A percentile compares a stretch with the other conserved stretches of the same genome.
phyloP scores from a whole-genome alignment of 108 stramenopile species.

The Licmophora abbreviata region DNA sequence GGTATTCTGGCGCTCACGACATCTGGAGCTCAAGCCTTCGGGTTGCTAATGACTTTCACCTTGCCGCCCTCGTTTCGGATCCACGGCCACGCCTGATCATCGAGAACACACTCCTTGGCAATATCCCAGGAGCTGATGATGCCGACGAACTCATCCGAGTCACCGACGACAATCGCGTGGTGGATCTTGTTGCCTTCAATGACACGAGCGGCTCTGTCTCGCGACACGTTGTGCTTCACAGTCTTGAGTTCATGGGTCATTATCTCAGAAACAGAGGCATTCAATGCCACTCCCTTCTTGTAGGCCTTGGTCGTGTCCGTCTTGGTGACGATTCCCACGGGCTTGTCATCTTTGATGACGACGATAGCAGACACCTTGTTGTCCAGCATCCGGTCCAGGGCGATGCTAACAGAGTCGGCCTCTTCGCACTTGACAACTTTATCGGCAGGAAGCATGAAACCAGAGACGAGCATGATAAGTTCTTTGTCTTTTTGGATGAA shows the following conservation, averaged over 20 bases:
- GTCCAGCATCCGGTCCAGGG: conserved; percentile 29
- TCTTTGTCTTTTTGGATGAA: too few relatives aligned
- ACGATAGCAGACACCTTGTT: conserved; percentile 36
- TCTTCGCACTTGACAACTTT: conserved; percentile 35
- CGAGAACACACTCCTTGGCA: conserved; percentile 42
- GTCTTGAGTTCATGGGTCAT: conserved; percentile 22
- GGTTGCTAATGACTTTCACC: too few relatives aligned
- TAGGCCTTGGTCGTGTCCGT: conserved; percentile 48
- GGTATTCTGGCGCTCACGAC: too few relatives aligned
- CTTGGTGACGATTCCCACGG: conserved; percentile 47
- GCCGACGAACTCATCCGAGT: conserved; percentile 29
- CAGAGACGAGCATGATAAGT: conserved; percentile 38
- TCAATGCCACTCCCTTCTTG: conserved; percentile 10
- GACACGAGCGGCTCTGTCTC: conserved; percentile 37
- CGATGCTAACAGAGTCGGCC: conserved; percentile 25
- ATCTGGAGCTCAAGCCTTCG: too few relatives aligned
- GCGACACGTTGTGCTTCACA: conserved; percentile 9
- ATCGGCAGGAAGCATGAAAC: conserved; percentile 41
- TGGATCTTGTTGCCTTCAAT: conserved; percentile 36
- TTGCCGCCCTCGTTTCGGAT: conserved; percentile 32
- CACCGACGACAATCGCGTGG: conserved; percentile 45
- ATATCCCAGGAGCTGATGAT: conserved; percentile 49
- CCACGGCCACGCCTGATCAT: conserved; percentile 51
- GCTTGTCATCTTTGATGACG: conserved; percentile 19
- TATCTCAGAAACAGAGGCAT: conserved; percentile 31